phyloP scores from a whole-genome alignment of 164 flowering plant species.

The Houttuynia cordata region DNA sequence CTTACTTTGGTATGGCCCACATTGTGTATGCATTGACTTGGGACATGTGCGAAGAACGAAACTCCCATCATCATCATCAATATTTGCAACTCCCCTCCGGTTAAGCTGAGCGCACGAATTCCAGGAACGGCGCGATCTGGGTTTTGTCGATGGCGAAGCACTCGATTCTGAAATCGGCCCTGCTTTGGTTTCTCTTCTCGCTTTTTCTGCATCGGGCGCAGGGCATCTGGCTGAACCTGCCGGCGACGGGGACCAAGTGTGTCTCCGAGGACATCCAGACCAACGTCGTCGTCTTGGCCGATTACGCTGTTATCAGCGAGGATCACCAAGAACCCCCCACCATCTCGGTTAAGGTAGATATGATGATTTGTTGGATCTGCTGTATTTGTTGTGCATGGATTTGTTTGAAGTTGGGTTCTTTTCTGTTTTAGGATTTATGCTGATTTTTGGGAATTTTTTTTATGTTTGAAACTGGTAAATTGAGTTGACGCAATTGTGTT shows the following conservation, averaged over 20 bases:
- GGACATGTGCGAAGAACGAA: too few species aligned
- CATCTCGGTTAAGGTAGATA: conserved; percentile 25
- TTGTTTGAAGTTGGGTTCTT: background rate
- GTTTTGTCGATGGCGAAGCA: background rate
- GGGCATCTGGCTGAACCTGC: conserved; percentile 30
- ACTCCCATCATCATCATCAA: too few species aligned
- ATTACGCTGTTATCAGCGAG: conserved; percentile 25
- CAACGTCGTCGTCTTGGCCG: conserved; percentile 34
- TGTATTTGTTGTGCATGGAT: background rate
- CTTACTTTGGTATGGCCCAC: too few species aligned
- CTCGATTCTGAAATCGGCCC: background rate
- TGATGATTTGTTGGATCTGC: too few species aligned
- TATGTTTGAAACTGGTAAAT: too few species aligned
- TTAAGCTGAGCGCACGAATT: too few species aligned
- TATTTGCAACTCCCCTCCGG: too few species aligned
- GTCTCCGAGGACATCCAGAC: conserved; percentile 33
- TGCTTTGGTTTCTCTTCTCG: background rate
- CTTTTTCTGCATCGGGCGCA: conserved; percentile 5
- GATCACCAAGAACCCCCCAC: conserved; percentile 12
- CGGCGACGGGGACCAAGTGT: conserved; percentile 33
- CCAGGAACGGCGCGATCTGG: background rate
- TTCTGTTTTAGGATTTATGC: background rate
- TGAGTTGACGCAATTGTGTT: too few species aligned
- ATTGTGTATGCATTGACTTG: too few species aligned
- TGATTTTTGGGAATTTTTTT: background rate